Evolutionary conservation across 2,329 filamentous ascomycete genomes (phyloP), one percentile per base, ranked within the genome.

Genomic region (Penicillium oxalicum): DNA sequence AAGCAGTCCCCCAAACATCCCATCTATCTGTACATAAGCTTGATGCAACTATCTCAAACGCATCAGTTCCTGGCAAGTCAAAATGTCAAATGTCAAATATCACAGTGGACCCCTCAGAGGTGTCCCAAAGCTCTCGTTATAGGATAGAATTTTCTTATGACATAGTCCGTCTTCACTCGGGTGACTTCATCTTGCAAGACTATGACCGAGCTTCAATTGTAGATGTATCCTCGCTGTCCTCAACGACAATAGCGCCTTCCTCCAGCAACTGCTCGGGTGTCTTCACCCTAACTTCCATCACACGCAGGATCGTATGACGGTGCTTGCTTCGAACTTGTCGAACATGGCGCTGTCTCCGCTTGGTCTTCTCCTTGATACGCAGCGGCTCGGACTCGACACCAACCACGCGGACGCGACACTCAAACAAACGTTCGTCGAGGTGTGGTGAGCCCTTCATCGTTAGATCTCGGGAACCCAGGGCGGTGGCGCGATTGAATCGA

Each of bases 311-410:
- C 2, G 93, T 98, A 70, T 87, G 95, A 62, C 81, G 79, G 67
- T 95, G 88, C 79, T 98, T 96, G 76, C 89, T 96, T 74, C 79
- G 85, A 8, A 93, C 86, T 50, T 79, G 82, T 75, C 83, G 88
- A 43, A 81, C 78, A 65, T 80, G 77, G 54, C 82, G 72, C 60
- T 80, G 76, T 64, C 86, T 87, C 75, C 83, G 74, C 80, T 90
- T 91, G 61, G 80, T 91, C 80, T 91, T 91, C 72, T 87, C 77
- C 74, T 88, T 88, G 59, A 83, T 74, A 49, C 87, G 76, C 73
- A 91, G 68, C 32, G 88, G 87, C 74, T 91, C 87, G 49, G 82
- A 80, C 73, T 97, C 93, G 5, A 86, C 81, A 5, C 90, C 91
- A 54, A 93, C 78, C 26, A 98, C 90, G 32, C 84, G 82, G 12